Evolutionary conservation across 805 yeast species (phyloP), one percentile per base, ranked within the genome.

Genomic region (Kodamaea lidongshanica): DNA sequence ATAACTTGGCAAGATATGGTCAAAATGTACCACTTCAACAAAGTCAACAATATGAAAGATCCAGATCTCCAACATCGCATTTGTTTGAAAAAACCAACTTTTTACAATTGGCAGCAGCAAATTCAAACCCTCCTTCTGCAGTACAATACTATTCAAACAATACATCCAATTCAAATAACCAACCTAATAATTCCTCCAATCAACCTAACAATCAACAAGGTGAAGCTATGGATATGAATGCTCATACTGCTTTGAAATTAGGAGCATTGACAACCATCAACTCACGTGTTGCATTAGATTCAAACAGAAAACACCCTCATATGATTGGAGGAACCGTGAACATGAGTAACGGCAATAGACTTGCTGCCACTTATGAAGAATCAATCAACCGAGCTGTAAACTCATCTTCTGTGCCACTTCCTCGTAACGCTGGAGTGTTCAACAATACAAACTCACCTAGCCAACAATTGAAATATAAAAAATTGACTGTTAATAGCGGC

Each of bases 231-330:
- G 58, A 53, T 25, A 22, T 53, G 20, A 46, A 53, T 24, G 48
- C 59, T n/a, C 59, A 56, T 34, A 52, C 58, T 10, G 70, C 73
- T n/a, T 54, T 72, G 52, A 78, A 78, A 46, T 56, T 78, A 40
- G 80, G 81, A 4, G 85, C 85, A 0, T 61, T 78, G 33, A 71
- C 78, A 15, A 77, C 85, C 3, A 77, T 77, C 38, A 74, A 74
- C 50, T 66, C 71, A 6, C 52, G 83, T 13, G 75, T 65, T 22
- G 70, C 67, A 1, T 52, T 65, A 38, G 70, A 65, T 41, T 58
- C 63, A 11, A 58, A 51, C 39, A 56, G 63, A 38, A 63, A 61
- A 39, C 42, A 40, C 22, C 39, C 34, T 5, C 38, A 38, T 19
- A 12, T 12, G 19, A 25, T 12, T 33, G 37, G 14, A 40, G 39